phyloP scores from a whole-genome alignment of 2,329 filamentous ascomycete species.

The Colletotrichum plurivorum region DNA sequence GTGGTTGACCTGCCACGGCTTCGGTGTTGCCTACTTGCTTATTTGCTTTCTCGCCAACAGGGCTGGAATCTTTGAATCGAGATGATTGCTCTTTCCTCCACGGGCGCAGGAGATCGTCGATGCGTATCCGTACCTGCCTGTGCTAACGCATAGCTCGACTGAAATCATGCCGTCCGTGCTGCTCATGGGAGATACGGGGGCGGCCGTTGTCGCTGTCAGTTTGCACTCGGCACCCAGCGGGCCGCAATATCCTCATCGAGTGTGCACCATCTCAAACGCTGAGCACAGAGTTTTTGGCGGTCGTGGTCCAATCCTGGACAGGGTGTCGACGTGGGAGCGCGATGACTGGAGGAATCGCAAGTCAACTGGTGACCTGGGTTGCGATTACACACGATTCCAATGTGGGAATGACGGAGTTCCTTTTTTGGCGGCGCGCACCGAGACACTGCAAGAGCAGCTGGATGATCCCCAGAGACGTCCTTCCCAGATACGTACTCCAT shows the following conservation, averaged over 20 bases:
- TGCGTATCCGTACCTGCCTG: neutral
- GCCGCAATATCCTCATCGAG: slow-evolving; percentile 10
- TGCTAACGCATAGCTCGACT: slow-evolving; percentile 30
- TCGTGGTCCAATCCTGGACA: neutral
- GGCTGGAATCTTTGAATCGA: slow-evolving; percentile 17
- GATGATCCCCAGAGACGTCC: neutral
- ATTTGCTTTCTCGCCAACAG: too few species aligned
- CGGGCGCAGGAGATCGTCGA: slow-evolving; percentile 29
- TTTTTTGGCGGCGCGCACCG: slow-evolving; percentile 10
- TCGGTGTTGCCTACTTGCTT: too few species aligned
- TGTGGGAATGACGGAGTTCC: slow-evolving; percentile 18
- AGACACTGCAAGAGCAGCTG: slow-evolving; percentile 18
- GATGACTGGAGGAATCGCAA: neutral
- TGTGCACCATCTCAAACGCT: slow-evolving; percentile 26
- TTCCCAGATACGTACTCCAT: neutral
- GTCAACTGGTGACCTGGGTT: too few species aligned
- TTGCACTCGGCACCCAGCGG: slow-evolving; percentile 7
- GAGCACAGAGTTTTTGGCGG: slow-evolving; percentile 12
- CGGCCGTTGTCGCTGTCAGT: slow-evolving; percentile 3
- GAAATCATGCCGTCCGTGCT: slow-evolving; percentile 32
- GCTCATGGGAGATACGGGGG: slow-evolving; percentile 5
- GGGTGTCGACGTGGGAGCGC: neutral
- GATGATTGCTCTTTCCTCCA: slow-evolving; percentile 21
- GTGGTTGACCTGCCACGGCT: too few species aligned
- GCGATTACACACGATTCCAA: too few species aligned